Conservation (phyloP, 2,329 filamentous ascomycete genomes). For the Trichophyton benhamiae region DNA sequence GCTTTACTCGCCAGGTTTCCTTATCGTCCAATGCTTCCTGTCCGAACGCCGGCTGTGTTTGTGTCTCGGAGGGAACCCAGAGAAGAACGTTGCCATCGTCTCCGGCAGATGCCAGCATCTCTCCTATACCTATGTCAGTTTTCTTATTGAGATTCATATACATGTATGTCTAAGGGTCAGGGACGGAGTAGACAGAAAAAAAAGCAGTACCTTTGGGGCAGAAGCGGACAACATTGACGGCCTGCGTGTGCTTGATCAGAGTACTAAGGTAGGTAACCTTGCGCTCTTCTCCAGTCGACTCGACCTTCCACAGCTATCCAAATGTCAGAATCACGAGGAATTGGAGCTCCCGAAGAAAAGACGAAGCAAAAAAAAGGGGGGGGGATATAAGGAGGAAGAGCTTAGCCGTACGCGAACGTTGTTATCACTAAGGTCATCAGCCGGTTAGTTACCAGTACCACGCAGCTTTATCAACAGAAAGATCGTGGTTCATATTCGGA, state of each 20-base stretch:
- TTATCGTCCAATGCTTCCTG: conserved; percentile 84
- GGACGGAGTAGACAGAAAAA: conserved; percentile 9
- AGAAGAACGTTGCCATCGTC: conserved; percentile 95
- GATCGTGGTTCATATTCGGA: not conserved
- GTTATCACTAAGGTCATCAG: conserved; percentile 49
- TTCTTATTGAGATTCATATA: not conserved
- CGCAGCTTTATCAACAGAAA: not conserved
- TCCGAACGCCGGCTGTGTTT: conserved; percentile 56
- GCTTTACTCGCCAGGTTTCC: conserved; percentile 91
- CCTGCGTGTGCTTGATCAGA: conserved; percentile 84
- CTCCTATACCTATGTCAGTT: conserved; percentile 44
- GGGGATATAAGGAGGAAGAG: conserved; percentile 13
- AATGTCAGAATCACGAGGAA: conserved; percentile 14
- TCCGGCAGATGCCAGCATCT: conserved; percentile 84
- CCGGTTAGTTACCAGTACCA: conserved; percentile 8
- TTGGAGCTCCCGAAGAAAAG: conserved; percentile 2
- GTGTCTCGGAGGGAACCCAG: conserved; percentile 79
- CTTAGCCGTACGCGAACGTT: conserved; percentile 65
- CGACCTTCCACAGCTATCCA: conserved; percentile 77
- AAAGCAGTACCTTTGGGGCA: conserved; percentile 64
- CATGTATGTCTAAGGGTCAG: not conserved
- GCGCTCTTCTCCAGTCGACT: conserved; percentile 69
- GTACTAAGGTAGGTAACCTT: conserved; percentile 88
- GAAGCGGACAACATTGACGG: conserved; percentile 96
- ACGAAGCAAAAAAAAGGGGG: not conserved